Conservation (phyloP, 1,139 yeast species). For the Nakaseomyces glabratus region DNA sequence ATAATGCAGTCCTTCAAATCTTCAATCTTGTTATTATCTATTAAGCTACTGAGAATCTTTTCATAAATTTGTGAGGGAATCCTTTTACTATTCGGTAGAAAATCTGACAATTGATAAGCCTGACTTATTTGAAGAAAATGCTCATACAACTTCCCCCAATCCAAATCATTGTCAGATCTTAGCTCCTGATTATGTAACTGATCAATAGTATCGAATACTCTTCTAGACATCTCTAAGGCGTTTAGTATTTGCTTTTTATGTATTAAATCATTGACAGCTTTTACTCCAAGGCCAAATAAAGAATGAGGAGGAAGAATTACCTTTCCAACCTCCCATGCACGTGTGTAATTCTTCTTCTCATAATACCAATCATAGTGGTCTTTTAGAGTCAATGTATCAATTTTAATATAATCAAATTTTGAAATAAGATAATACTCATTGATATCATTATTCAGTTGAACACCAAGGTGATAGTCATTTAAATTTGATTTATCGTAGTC, state of each 20-base stretch:
- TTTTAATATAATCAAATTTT: conserved; percentile 74
- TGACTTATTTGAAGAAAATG: background rate
- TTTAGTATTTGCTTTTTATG: too few relatives aligned
- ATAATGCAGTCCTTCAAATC: conserved; percentile 38
- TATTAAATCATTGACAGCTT: conserved; percentile 50
- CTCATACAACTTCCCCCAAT: conserved; percentile 32
- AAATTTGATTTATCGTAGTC: conserved; percentile 55
- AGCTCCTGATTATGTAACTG: too few relatives aligned
- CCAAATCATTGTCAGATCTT: conserved; percentile 45
- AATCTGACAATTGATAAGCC: background rate
- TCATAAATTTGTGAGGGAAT: conserved; percentile 41
- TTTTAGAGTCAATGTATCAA: conserved; percentile 54
- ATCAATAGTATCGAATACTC: too few relatives aligned
- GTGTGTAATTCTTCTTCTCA: conserved; percentile 43
- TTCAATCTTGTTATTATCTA: conserved; percentile 33
- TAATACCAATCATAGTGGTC: conserved; percentile 72
- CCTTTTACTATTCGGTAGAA: background rate
- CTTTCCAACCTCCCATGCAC: conserved; percentile 73
- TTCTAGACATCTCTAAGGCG: too few relatives aligned
- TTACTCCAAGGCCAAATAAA: conserved; percentile 53
- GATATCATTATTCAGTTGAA: conserved; percentile 33
- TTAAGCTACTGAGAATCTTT: conserved; percentile 42
- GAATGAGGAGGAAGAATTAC: conserved; percentile 43
- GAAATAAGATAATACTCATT: conserved; percentile 60
- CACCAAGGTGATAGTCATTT: conserved; percentile 67